phyloP scores from a whole-genome alignment of 345 rosid genomes.

The Eucalyptus pauciflora region DNA sequence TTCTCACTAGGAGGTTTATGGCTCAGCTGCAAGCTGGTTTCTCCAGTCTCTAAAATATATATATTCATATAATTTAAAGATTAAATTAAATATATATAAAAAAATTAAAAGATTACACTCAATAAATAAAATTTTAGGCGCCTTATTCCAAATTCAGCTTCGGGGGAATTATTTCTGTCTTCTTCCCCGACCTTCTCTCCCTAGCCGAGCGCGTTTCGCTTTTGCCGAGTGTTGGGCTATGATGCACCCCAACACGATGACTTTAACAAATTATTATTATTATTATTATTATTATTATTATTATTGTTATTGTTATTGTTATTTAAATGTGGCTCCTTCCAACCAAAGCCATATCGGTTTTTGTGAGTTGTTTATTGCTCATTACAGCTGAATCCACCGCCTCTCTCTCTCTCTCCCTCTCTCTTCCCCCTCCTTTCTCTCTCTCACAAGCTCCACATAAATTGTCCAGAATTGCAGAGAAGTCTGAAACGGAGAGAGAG shows the following conservation, averaged over 20 bases:
- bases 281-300: background rate
- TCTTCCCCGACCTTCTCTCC: background rate
- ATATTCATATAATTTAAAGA: too few species aligned
- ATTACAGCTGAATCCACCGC: background rate
- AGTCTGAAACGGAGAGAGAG: background rate
- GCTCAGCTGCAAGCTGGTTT: too few species aligned
- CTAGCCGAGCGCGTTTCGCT: background rate
- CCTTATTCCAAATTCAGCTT: too few species aligned
- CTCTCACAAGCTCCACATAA: background rate
- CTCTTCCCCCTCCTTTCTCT: background rate
- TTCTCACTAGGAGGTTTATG: too few species aligned
- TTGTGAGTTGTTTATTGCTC: background rate
- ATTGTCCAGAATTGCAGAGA: background rate
- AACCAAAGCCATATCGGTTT: background rate
- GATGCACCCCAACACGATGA: background rate
- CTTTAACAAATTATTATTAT: background rate
- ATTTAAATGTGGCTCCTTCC: background rate
- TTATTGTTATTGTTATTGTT: background rate
- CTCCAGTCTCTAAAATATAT: too few species aligned
- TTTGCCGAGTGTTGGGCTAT: background rate
- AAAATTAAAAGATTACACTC: fast-evolving
- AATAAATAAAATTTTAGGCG: too few species aligned
- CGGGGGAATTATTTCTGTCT: too few species aligned
- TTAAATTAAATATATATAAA: fast-evolving
- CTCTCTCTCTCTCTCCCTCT: background rate